phyloP scores from a whole-genome alignment of 139 green algal genomes.

The Closterium sp. region DNA sequence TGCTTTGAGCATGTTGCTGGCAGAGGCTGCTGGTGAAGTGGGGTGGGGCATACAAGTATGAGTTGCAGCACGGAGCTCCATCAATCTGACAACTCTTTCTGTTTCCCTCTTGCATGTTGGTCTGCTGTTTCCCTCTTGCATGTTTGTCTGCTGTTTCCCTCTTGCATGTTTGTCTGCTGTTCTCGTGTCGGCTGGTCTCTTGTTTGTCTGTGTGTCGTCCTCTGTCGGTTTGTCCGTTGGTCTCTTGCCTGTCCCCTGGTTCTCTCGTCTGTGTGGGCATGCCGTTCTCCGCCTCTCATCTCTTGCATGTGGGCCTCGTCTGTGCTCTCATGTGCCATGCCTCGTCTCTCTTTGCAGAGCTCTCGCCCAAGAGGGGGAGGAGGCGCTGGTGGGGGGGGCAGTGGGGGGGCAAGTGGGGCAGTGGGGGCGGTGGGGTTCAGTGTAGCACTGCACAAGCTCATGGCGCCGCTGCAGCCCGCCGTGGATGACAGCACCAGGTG shows the following conservation, averaged over 20 bases:
- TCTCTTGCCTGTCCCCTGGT: not conserved
- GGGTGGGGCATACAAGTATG: too few relatives aligned
- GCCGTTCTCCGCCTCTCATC: not conserved
- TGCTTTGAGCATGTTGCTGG: not conserved
- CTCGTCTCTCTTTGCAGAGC: not conserved
- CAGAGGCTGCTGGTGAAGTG: not conserved
- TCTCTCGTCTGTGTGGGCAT: not conserved
- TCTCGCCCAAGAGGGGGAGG: too few relatives aligned
- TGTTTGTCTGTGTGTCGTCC: not conserved
- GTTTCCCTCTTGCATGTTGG: too few relatives aligned
- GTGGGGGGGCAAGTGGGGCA: not conserved
- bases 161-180: not conserved
- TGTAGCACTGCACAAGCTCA: slow-evolving; percentile 5
- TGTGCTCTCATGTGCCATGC: not conserved
- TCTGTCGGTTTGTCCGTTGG: not conserved
- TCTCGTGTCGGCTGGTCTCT: not conserved
- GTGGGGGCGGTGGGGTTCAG: slow-evolving; percentile 1
- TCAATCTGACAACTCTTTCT: too few relatives aligned
- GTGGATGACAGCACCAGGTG: not conserved
- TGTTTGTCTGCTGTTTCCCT: not conserved
- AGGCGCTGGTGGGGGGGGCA: not conserved
- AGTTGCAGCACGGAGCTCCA: too few relatives aligned
- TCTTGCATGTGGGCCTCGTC: not conserved
- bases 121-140: not conserved
- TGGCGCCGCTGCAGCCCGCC: not conserved